Percentiles rank a stretch among this genome's conserved stretches.
phyloP scores from a whole-genome alignment of 768 basidiomycete species.

The Gloeophyllum trabeum region DNA sequence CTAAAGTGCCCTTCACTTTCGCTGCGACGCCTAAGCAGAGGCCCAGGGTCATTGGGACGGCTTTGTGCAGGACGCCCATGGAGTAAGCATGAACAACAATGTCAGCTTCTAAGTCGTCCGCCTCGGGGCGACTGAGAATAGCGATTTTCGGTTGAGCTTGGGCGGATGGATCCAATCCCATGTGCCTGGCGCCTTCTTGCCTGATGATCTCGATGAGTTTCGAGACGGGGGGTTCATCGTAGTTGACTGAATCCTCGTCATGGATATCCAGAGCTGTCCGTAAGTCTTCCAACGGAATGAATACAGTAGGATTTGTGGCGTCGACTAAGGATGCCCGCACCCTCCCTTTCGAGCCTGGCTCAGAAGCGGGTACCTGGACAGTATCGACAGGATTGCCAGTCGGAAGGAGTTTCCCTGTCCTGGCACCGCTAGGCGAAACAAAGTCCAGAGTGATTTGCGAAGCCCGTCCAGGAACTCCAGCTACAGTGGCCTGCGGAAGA shows the following conservation, averaged over 20 bases:
- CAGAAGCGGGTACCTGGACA: conserved; percentile 21
- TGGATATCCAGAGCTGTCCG: conserved; percentile 22
- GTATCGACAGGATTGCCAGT: conserved; percentile 37
- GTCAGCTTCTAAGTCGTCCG: conserved; percentile 26
- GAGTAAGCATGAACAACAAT: conserved; percentile 50
- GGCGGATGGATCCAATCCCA: conserved; percentile 52
- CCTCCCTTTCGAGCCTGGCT: conserved; percentile 3
- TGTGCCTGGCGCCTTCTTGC: conserved; percentile 38
- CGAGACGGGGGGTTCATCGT: conserved; percentile 8
- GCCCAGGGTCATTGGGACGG: conserved; percentile 65
- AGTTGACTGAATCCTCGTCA: conserved; percentile 10
- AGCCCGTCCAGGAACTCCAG: conserved; percentile 57
- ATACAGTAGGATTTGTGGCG: conserved; percentile 67
- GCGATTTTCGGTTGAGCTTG: conserved; percentile 69
- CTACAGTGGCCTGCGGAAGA: conserved; percentile 40
- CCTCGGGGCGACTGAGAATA: conserved; percentile 28
- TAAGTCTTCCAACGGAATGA: conserved; percentile 38
- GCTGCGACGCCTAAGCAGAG: conserved; percentile 59
- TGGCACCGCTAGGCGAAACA: conserved; percentile 51
- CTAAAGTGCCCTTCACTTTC: conserved; percentile 39
- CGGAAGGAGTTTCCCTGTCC: conserved; percentile 63
- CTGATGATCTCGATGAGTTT: conserved; percentile 41
- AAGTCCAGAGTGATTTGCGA: conserved; percentile 61
- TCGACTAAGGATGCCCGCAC: conserved; percentile 48
- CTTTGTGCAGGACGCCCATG: conserved; percentile 63